These are phyloP conservation scores for Ustilago shanxiensis DNA, from an alignment of 1,284 basidiomycete genomes.

Conservation along the genomic window DNA sequence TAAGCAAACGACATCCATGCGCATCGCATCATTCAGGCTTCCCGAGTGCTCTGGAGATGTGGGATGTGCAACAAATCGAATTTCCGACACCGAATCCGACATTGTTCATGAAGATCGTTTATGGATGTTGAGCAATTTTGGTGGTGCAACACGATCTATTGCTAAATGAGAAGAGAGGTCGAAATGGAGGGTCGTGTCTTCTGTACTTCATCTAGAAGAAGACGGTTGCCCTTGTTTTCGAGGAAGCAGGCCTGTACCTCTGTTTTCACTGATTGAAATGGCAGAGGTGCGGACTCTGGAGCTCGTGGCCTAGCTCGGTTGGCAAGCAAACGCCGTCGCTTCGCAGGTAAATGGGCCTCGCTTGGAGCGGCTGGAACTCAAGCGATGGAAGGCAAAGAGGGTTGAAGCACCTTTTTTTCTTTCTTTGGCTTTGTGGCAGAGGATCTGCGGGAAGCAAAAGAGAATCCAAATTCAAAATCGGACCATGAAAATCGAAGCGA, in stretches of 20 bases:
- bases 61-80: background rate
- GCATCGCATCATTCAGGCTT: background rate
- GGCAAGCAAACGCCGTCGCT: slow-evolving; percentile 16
- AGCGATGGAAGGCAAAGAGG: slow-evolving; percentile 12
- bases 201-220: no score
- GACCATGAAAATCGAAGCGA: background rate
- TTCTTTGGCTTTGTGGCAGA: no score
- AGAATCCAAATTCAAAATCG: background rate
- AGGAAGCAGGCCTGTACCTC: no score
- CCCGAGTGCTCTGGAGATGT: background rate
- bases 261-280: background rate
- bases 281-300: background rate
- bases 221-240: no score
- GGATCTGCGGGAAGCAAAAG: background rate
- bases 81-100: slow-evolving; percentile 3
- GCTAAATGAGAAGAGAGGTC: background rate
- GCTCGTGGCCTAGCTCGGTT: slow-evolving; percentile 16
- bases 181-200: no score
- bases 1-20: background rate
- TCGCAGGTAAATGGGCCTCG: background rate
- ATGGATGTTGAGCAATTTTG: background rate
- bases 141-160: background rate
- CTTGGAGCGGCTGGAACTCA: background rate
- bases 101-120: background rate
- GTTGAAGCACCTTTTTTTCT: no score